Conservation (phyloP, 176 grass and related monocot genomes). For the Poa annua region DNA sequence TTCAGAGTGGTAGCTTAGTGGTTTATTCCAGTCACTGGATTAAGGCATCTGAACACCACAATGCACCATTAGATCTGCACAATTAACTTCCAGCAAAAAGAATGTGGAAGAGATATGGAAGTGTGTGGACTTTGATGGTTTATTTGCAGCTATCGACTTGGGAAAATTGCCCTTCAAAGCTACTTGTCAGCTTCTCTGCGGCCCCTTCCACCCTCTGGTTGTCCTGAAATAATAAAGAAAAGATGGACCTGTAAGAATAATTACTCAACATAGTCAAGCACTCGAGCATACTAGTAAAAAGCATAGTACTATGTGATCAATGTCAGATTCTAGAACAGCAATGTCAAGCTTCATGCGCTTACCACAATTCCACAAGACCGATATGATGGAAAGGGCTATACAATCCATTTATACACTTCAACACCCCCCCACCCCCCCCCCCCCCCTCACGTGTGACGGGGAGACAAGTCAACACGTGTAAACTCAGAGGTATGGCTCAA, state of each 20-base stretch:
- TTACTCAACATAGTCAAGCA: not conserved
- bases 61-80: constrained; percentile 50
- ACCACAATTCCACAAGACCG: too few relatives aligned
- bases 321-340: constrained; percentile 5
- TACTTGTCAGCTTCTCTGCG: constrained; percentile 35
- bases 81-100: constrained; percentile 56
- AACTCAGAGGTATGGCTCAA: too few relatives aligned
- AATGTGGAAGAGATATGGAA: constrained; percentile 42
- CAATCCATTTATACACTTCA: too few relatives aligned
- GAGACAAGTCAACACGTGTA: too few relatives aligned
- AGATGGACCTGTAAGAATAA: not conserved
- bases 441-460: too few relatives aligned
- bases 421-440: too few relatives aligned
- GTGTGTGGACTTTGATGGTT: constrained; percentile 29
- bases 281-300: not conserved
- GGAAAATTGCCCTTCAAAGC: constrained; percentile 58
- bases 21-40: constrained; percentile 46
- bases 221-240: constrained; percentile 64
- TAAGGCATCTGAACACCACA: constrained; percentile 36
- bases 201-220: constrained; percentile 56
- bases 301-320: not conserved
- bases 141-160: constrained; percentile 53
- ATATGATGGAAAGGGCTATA: too few relatives aligned
- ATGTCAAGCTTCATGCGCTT: too few relatives aligned
- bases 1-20: constrained; percentile 35